A percentile compares a stretch with the other conserved stretches of the same genome.
Evolutionary conservation across 1,284 basidiomycete genomes (phyloP).

Genomic region (Mycosarcoma mackinlayi): DNA sequence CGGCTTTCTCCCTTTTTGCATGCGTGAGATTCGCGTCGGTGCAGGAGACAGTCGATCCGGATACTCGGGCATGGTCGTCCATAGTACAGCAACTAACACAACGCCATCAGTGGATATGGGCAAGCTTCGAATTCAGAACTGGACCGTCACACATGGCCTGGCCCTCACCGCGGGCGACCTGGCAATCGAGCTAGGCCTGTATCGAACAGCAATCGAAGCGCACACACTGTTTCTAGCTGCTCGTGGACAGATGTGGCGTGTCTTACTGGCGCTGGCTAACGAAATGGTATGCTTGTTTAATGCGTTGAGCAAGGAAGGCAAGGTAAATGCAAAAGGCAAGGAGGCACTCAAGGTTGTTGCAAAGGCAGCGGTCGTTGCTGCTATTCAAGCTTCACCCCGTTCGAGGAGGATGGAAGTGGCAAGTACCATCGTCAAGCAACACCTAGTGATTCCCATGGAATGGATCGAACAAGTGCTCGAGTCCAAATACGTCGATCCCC

Average conservation of each 20-base stretch:
- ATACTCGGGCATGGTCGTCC: constrained; percentile 29
- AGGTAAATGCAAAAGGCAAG: background rate
- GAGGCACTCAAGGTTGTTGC: constrained; percentile 14
- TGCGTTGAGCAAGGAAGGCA: too few species aligned
- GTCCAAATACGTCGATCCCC: background rate
- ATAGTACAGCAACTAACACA: background rate
- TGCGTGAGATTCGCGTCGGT: constrained; percentile 37
- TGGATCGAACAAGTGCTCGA: constrained; percentile 11
- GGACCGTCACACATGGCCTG: constrained; percentile 37
- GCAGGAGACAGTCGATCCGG: constrained; percentile 28
- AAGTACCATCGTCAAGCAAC: background rate
- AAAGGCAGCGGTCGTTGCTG: constrained; percentile 22
- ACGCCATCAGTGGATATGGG: constrained; percentile 13
- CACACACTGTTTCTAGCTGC: constrained; percentile 34
- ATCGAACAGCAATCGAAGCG: constrained; percentile 32
- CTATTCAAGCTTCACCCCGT: constrained; percentile 24
- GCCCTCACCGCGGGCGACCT: constrained; percentile 36
- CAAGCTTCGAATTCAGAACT: constrained; percentile 30
- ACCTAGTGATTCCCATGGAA: constrained; percentile 2
- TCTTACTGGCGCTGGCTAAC: constrained; percentile 24
- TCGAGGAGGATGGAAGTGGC: constrained; percentile 19
- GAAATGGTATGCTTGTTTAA: constrained; percentile 3
- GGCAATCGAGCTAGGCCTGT: constrained; percentile 24
- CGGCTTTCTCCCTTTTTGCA: constrained; percentile 25
- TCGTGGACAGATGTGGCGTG: constrained; percentile 41